These are phyloP conservation scores for Fistulinella prunicolor DNA, from an alignment of 768 basidiomycete species.

Conservation along the genomic window DNA sequence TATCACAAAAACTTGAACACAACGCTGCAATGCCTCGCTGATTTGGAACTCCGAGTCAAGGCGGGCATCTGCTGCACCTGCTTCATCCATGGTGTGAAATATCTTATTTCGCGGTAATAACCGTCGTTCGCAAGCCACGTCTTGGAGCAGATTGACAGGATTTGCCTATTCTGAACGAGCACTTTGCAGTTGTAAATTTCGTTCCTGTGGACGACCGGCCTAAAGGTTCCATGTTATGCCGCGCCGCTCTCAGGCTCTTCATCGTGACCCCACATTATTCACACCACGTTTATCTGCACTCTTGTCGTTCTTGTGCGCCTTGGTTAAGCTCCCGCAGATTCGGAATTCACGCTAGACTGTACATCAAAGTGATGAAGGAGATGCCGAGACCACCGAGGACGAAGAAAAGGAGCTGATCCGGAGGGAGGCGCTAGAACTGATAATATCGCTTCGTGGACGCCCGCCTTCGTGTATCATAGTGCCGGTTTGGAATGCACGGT, in stretches of 20 bases:
- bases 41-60: no score
- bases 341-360: conserved; percentile 43
- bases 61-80: no score
- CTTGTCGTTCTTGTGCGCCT: conserved; percentile 63
- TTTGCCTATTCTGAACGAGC: conserved; percentile 80
- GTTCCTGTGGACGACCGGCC: conserved; percentile 98
- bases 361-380: conserved; percentile 30
- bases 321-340: conserved; percentile 65
- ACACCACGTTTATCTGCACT: conserved; percentile 65
- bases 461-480: conserved; percentile 61
- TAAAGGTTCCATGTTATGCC: no score
- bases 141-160: conserved; percentile 94
- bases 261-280: conserved; percentile 71
- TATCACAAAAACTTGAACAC: no score
- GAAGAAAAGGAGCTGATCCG: conserved; percentile 73
- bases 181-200: conserved; percentile 98
- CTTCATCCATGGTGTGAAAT: conserved; percentile 95
- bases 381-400: conserved; percentile 43
- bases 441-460: conserved; percentile 79
- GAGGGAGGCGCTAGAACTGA: conserved; percentile 75
- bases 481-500: conserved; percentile 81
- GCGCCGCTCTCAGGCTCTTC: conserved; percentile 69
- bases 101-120: conserved; percentile 86
- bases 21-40: no score
- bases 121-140: conserved; percentile 99